Conservation (phyloP, 345 rosid genomes). For the Arabidopsis arenosa region DNA sequence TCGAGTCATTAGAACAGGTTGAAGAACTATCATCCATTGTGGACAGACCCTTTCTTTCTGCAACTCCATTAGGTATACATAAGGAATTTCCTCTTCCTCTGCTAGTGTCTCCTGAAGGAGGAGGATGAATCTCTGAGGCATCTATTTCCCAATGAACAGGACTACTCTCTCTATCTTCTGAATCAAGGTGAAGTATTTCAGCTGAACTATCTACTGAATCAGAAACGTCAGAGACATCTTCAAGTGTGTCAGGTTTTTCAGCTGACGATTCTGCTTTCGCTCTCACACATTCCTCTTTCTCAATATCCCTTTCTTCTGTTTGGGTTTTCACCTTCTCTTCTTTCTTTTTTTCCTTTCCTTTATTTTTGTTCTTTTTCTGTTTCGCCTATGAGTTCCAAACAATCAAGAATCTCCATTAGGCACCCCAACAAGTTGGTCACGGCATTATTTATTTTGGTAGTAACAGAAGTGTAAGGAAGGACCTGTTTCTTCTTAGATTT, state of each 20-base stretch:
- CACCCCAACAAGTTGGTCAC: not conserved
- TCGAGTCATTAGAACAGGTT: conserved; percentile 82
- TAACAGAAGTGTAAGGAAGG: not conserved
- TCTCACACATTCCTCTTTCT: conserved; percentile 50
- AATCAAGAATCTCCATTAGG: conserved; percentile 31
- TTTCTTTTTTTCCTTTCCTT: conserved; percentile 77
- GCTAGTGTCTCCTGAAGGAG: conserved; percentile 57
- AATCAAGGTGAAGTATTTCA: conserved; percentile 69
- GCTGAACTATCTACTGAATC: conserved; percentile 71
- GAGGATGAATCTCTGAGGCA: conserved; percentile 66
- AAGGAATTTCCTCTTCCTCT: conserved; percentile 44
- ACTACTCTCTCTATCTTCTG: conserved; percentile 80
- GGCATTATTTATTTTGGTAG: conserved; percentile 1
- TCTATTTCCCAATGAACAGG: conserved; percentile 83
- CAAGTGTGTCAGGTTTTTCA: conserved; percentile 66
- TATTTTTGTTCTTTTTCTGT: conserved; percentile 82
- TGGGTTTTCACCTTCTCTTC: conserved; percentile 56
- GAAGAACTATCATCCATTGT: conserved; percentile 88
- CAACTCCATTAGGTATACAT: conserved; percentile 53
- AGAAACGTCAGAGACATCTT: conserved; percentile 72
- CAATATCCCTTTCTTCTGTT: conserved; percentile 49
- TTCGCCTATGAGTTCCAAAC: conserved; percentile 57
- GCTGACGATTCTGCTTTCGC: conserved; percentile 52
- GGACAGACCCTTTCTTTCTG: conserved; percentile 58
- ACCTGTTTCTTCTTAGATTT: conserved; percentile 95